A percentile compares a stretch with the other conserved stretches of the same genome.
Evolutionary conservation across 371 early-diverging fungal genomes (phyloP).

Genomic region (Mortierella sp.): DNA sequence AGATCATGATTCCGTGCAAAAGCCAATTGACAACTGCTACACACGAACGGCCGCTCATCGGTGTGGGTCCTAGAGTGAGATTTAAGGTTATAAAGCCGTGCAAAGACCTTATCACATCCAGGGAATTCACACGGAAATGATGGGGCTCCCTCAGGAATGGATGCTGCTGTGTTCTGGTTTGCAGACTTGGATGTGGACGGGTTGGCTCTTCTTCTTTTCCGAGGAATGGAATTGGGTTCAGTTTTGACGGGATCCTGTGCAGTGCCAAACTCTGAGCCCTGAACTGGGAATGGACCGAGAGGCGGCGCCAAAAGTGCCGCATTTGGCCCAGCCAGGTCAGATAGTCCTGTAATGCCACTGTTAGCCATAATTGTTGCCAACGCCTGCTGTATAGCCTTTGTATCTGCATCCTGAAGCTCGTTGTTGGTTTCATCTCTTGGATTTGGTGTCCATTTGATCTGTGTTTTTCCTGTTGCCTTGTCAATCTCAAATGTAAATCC

Average conservation of each 20-base stretch:
- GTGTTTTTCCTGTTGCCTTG: slow-evolving; percentile 51
- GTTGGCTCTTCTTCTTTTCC: slow-evolving; percentile 31
- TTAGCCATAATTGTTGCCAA: slow-evolving; percentile 33
- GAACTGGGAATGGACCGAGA: slow-evolving; percentile 48
- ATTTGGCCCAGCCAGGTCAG: slow-evolving; percentile 18
- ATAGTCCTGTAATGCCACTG: slow-evolving; percentile 33
- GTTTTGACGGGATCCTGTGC: slow-evolving; percentile 18
- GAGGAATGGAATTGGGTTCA: slow-evolving; percentile 8
- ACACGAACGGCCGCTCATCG: slow-evolving; percentile 84
- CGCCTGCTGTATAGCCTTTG: slow-evolving; percentile 38
- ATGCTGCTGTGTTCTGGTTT: slow-evolving; percentile 46
- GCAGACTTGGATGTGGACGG: slow-evolving; percentile 2
- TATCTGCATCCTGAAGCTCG: slow-evolving; percentile 12
- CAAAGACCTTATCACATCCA: slow-evolving; percentile 81
- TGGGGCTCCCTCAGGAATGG: slow-evolving; percentile 51
- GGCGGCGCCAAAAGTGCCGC: slow-evolving; percentile 31
- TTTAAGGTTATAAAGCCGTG: slow-evolving; percentile 82
- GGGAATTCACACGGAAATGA: slow-evolving; percentile 73
- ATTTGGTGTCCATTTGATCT: slow-evolving; percentile 50
- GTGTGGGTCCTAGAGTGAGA: slow-evolving; percentile 87
- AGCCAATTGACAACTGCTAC: slow-evolving; percentile 77
- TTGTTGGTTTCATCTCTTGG: slow-evolving; percentile 23
- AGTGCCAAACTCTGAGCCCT: slow-evolving; percentile 53
- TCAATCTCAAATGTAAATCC: slow-evolving; percentile 47
- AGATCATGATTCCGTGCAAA: slow-evolving; percentile 91